Evolutionary conservation across 306 rosid genomes (phyloP), one percentile per base, ranked within the genome.

Genomic region (Malus asiatica): DNA sequence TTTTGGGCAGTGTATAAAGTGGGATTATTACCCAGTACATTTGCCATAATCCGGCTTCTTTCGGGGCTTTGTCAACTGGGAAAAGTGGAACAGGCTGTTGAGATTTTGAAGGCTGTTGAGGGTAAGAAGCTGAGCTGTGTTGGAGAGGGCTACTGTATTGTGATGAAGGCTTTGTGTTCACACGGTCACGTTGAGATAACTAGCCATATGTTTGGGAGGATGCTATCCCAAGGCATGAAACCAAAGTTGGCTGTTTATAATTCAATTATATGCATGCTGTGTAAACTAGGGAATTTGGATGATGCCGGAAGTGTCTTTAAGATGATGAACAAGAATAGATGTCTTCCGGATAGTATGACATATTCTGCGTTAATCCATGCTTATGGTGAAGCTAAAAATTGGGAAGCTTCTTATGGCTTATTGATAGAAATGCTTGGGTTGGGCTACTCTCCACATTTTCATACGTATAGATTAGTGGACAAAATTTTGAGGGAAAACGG

Each of bases 31-130:
- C 93, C 96, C 2, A 88, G 96, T 77, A 16, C 93, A 69, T 90
- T 88, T 84, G 89, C 88, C 27, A 77, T 85, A 66, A 75, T 80
- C 46, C 84, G 76, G 84, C 88, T 90, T 70, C 45, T 88, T 40
- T 79, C 72, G 0, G 93, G 86, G 86, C 93, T 90, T 64, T 90
- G 91, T 80, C 84, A 88, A 38, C 58, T 90, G 70, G 85, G 93
- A 68, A 66, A 85, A 53, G 81, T 70, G n/a, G 86, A 77, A 63
- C 89, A 87, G 78, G 91, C 93, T 68, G 72, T 84, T 53, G 48
- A 65, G 44, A 66, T 90, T 25, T 77, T 90, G 83, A 90, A 82
- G 67, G 68, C 84, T 75, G 83, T 78, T 38, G 90, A 87, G 93
- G 76, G 74, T 29, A 79, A 79, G 73, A 90, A 88, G 70, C 73